Evolutionary conservation across 202 grass and related monocot species (phyloP), one percentile per base, ranked within the genome.

Genomic region (Schoenoplectus triqueter): DNA sequence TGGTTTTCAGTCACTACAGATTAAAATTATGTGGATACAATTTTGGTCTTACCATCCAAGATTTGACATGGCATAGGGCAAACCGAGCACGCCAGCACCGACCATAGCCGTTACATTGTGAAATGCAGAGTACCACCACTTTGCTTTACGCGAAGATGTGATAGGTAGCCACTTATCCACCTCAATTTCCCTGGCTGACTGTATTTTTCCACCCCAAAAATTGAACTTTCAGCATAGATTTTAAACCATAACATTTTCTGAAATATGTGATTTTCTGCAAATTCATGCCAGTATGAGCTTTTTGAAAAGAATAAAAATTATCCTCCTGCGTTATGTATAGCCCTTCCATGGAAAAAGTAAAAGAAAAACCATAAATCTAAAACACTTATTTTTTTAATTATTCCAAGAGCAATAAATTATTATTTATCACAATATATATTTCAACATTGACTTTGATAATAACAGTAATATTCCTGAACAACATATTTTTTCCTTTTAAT

Each of bases 61-160:
- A 59, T 94, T 79, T 0, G 95, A 89, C 95, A 95, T 92, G 87
- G 95, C 91, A 62, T 63, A 95, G 11, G 95, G 95, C n/a, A 98
- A 85, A 15, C 89, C 85, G 80, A 98, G 92, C 21, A 98, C 95
- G 2, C 95, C 95, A 4, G 95, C 95, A 6, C 95, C 92, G 0
- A 98, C 95, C 95, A 98, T 95, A 81, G 95, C 95, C 0, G 95
- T 98, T 83, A 98, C 92, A 86, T 98, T 98, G 89, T 98, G 95
- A 86, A 95, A 98, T 65, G 92, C 89, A 0, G 92, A 93, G 83
- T 98, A 98, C 95, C 95, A 98, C 95, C 95, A 98, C 31, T 98
- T 98, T 19, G 95, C 95, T 39, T 94, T 93, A 57, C 95, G 86
- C 3, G 92, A 94, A 18, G 95, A 95, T 2, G 95, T 93, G 71